phyloP scores from a whole-genome alignment of 352 stramenopile species.

The Phytophthora boehmeriae region DNA sequence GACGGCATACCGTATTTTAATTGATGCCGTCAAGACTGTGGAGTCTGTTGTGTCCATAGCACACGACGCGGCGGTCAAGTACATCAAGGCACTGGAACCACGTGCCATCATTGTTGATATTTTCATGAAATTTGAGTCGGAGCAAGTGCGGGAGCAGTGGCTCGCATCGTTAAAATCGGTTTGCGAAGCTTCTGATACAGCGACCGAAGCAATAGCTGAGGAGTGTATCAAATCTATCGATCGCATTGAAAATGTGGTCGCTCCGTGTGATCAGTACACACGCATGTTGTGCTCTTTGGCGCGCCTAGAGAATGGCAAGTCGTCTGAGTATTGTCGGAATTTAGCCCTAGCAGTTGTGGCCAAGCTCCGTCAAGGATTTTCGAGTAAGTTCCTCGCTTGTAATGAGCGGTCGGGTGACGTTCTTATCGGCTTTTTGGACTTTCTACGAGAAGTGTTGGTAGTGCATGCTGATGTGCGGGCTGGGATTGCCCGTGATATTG shows the following conservation, averaged over 20 bases:
- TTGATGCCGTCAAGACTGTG: slow-evolving; percentile 86
- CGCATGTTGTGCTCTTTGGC: slow-evolving; percentile 75
- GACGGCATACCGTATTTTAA: slow-evolving; percentile 72
- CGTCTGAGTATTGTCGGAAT: slow-evolving; percentile 51
- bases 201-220: slow-evolving; percentile 64
- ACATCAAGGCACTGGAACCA: slow-evolving; percentile 53
- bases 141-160: slow-evolving; percentile 88
- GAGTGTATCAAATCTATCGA: slow-evolving; percentile 67
- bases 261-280: slow-evolving; percentile 76
- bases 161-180: slow-evolving; percentile 79
- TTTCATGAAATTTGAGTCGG: slow-evolving; percentile 65
- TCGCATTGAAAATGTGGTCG: slow-evolving; percentile 63
- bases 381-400: slow-evolving; percentile 77
- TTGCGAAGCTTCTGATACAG: slow-evolving; percentile 52
- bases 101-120: slow-evolving; percentile 58
- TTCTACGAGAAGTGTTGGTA: slow-evolving; percentile 72
- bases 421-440: slow-evolving; percentile 77
- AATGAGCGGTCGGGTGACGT: slow-evolving; percentile 75
- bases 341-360: slow-evolving; percentile 56
- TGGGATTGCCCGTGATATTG: slow-evolving; percentile 63
- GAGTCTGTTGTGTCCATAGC: slow-evolving; percentile 80
- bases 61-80: slow-evolving; percentile 66
- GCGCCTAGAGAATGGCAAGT: slow-evolving; percentile 52
- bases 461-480: slow-evolving; percentile 56
- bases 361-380: slow-evolving; percentile 77